Evolutionary conservation across 208 protist species (phyloP), one percentile per base, ranked within the genome.

Genomic region (Strigomonas galati): DNA sequence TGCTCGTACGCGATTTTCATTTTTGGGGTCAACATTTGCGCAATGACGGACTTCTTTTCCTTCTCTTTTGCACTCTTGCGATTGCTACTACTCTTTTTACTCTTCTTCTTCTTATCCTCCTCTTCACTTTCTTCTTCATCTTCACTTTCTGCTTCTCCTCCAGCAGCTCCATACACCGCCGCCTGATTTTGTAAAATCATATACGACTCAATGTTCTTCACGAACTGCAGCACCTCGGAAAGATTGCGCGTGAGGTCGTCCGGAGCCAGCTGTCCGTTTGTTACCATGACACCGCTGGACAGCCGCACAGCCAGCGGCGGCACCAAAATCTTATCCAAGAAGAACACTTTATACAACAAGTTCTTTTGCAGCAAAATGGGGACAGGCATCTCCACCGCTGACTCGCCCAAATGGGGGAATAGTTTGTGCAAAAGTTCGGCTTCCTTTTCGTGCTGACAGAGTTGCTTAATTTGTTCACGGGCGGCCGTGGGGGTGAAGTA

Each of bases 281-380:
- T 79, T 15, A 96, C 78, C 69, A 89, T 81, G 37, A 90, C 71
- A 15, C 90, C 90, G 10, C 77, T 84, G 9, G 87, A 89, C 53
- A 96, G 79, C n/a, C 90, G 85, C 48, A 93, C 72, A 2, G 87
- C 79, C 31, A 96, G 79, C 63, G 90, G 87, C 19, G 87, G 84
- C 44, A 96, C 90, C 28, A 96, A 81, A 58, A 96, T 54, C 67
- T 87, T 89, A 69, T 96, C 87, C 0, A 92, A 55, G 64, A 96
- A 96, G 75, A 92, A 91, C 0, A 89, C 81, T 56, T 87, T 91
- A 74, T 94, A 93, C 69, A 84, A 70, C 43, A 85, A 70, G 31
- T 64, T 65, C 2, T 82, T 63, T 9, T 79, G 78, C 40, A 95
- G 55, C 23, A 84, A 65, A 67, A 69, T 81, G 65, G 58, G 53